Evolutionary conservation across 2,329 filamentous ascomycete genomes (phyloP).

Genomic region (Chrysoporthe austroafricana): DNA sequence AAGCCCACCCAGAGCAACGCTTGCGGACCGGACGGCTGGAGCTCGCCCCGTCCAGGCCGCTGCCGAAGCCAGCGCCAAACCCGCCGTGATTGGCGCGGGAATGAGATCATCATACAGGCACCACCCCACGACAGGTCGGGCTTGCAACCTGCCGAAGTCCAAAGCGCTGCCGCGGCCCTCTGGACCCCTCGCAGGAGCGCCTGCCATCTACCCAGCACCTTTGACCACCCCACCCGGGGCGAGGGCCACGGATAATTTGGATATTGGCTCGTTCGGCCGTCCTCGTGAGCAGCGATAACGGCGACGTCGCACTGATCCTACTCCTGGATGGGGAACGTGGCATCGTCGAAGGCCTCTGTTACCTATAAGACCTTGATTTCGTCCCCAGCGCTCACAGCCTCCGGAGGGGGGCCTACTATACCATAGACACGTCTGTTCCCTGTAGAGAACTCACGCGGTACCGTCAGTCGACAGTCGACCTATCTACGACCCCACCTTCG

Average conservation of each 20-base stretch:
- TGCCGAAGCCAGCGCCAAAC: neutral
- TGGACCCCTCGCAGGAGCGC: slow-evolving; percentile 13
- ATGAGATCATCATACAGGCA: slow-evolving; percentile 21
- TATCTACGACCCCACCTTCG: slow-evolving; percentile 20
- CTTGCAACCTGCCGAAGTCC: slow-evolving; percentile 19
- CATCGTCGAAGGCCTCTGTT: neutral
- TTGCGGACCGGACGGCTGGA: slow-evolving; percentile 1
- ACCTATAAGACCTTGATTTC: slow-evolving; percentile 7
- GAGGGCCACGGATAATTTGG: slow-evolving; percentile 7
- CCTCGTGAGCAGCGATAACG: slow-evolving; percentile 18
- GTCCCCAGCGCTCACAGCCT: neutral
- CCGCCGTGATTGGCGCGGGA: slow-evolving; percentile 22
- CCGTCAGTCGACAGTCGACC: slow-evolving; percentile 25
- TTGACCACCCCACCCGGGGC: neutral
- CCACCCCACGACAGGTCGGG: slow-evolving; percentile 15
- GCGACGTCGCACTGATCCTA: neutral
- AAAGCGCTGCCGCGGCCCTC: neutral
- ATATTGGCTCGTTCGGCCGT: neutral
- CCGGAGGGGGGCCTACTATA: neutral
- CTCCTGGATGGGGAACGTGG: slow-evolving; percentile 6
- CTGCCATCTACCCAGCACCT: neutral
- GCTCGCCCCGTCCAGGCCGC: neutral
- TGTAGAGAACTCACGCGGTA: neutral
- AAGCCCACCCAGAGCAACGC: neutral
- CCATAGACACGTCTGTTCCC: neutral